phyloP scores from a whole-genome alignment of 2,329 filamentous ascomycete species.

The Neopestalotiopsis clavispora region DNA sequence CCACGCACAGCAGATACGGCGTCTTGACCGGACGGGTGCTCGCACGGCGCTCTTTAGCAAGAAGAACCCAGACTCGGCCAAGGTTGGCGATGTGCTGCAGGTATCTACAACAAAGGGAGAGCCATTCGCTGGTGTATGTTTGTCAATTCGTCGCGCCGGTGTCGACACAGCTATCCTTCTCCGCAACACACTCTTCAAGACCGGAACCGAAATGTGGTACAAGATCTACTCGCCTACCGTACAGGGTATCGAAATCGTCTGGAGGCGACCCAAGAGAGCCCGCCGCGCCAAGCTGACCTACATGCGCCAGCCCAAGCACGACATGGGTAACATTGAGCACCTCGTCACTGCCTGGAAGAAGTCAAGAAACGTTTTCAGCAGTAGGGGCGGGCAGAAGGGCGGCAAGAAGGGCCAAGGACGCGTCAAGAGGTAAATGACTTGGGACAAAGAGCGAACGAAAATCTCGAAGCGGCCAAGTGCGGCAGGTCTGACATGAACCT shows the following conservation, averaged over 20 bases:
- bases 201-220: conserved; percentile 96
- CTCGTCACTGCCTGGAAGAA: conserved; percentile 68
- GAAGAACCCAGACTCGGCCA: conserved; percentile 77
- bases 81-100: conserved; percentile 88
- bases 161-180: conserved; percentile 88
- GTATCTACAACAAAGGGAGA: conserved; percentile 82
- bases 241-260: conserved; percentile 90
- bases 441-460: not conserved
- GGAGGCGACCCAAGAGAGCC: conserved; percentile 82
- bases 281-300: conserved; percentile 88
- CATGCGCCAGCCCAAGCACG: conserved; percentile 86
- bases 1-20: conserved; percentile 69
- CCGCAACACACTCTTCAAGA: conserved; percentile 82
- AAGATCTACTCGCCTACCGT: conserved; percentile 94
- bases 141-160: conserved; percentile 86
- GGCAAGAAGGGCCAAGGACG: conserved; percentile 5
- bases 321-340: conserved; percentile 84
- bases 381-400: conserved; percentile 20
- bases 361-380: conserved; percentile 43
- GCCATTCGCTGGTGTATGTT: conserved; percentile 86
- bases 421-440: not conserved
- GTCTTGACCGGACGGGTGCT: conserved; percentile 84
- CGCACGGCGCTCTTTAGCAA: conserved; percentile 82
- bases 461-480: not conserved
- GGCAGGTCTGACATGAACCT: not conserved